These are phyloP conservation scores for Fusarium tupiense DNA, from an alignment of 2,329 filamentous ascomycete genomes.

Conservation along the genomic window DNA sequence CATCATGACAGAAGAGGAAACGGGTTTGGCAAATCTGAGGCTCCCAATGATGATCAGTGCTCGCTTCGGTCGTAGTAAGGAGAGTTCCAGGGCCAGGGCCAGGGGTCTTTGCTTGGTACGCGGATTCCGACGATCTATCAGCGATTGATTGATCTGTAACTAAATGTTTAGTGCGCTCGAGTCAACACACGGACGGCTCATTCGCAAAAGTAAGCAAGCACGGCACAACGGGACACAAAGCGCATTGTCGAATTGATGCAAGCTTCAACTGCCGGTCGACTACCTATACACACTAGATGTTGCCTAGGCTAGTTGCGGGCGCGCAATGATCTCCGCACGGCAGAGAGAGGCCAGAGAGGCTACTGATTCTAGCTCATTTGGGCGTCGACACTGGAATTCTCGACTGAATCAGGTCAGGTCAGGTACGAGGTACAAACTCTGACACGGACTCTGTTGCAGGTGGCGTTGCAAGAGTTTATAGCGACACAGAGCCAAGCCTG, in stretches of 20 bases:
- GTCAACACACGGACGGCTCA: background rate
- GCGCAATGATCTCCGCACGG: background rate
- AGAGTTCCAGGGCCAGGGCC: background rate
- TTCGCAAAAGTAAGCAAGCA: background rate
- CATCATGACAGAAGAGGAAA: conserved; percentile 14
- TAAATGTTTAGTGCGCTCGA: background rate
- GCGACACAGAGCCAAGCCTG: background rate
- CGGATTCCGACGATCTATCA: background rate
- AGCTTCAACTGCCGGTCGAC: background rate
- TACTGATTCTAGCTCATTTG: background rate
- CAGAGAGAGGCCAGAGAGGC: background rate
- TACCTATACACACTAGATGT: background rate
- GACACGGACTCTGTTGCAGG: background rate
- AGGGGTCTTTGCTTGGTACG: background rate
- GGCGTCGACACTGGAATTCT: background rate
- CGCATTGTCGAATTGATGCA: background rate
- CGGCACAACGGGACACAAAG: background rate
- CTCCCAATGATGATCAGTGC: conserved; percentile 4
- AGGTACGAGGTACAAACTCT: background rate
- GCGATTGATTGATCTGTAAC: background rate
- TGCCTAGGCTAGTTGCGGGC: background rate
- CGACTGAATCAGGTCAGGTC: background rate
- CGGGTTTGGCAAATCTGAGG: background rate
- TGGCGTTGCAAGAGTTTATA: conserved; percentile 5
- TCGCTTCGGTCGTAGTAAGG: conserved; percentile 1